phyloP scores from a whole-genome alignment of 2,329 filamentous ascomycete species.

The Aspergillus udagawae region DNA sequence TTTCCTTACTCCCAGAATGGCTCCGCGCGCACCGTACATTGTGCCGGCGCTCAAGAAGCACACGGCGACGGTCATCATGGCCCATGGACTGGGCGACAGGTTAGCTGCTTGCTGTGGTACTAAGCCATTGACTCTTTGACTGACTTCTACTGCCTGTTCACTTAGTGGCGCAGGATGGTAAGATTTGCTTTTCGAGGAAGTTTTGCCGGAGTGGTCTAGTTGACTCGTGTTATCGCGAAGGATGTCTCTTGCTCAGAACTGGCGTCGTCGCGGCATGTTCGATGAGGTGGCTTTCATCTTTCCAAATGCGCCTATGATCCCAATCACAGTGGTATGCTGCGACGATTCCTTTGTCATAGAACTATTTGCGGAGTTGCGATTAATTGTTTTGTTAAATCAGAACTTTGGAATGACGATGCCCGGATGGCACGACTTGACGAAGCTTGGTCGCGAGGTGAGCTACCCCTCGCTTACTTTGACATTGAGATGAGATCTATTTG shows the following conservation, averaged over 20 bases:
- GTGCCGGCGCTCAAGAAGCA: conserved; percentile 78
- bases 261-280: conserved; percentile 73
- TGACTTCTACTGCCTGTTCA: conserved; percentile 5
- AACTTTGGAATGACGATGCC: conserved; percentile 78
- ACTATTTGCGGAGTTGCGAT: neutral
- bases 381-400: conserved; percentile 37
- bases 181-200: conserved; percentile 1
- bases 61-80: conserved; percentile 91
- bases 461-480: neutral
- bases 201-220: neutral
- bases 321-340: conserved; percentile 69
- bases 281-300: conserved; percentile 91
- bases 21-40: conserved; percentile 56
- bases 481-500: neutral
- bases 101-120: conserved; percentile 28
- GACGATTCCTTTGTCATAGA: neutral
- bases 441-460: conserved; percentile 41
- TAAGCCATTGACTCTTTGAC: conserved; percentile 1
- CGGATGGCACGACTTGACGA: conserved; percentile 54
- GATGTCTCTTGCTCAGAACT: conserved; percentile 79
- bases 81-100: conserved; percentile 91
- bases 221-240: conserved; percentile 28
- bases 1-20: conserved; percentile 33
- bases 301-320: conserved; percentile 82
- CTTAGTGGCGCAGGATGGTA: conserved; percentile 48